These are phyloP conservation scores for Setomelanomma holmii DNA, from an alignment of 2,329 filamentous ascomycete species.

Conservation along the genomic window DNA sequence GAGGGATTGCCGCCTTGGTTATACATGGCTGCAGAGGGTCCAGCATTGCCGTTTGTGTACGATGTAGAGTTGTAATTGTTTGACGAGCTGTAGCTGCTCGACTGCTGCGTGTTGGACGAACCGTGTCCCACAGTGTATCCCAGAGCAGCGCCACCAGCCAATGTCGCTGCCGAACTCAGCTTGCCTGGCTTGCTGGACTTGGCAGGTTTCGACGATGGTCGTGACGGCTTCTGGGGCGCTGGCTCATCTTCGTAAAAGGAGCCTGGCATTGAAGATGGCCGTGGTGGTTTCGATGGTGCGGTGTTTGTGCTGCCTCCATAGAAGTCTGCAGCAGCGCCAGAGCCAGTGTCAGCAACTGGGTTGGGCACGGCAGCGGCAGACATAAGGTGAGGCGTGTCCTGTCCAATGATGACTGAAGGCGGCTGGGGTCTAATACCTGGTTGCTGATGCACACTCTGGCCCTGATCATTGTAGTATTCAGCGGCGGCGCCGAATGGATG, in stretches of 20 bases:
- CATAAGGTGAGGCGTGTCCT: constrained; percentile 63
- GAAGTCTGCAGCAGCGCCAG: constrained; percentile 66
- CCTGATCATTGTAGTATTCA: constrained; percentile 69
- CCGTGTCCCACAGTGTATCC: constrained; percentile 49
- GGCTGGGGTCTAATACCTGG: constrained; percentile 64
- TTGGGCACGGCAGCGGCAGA: constrained; percentile 59
- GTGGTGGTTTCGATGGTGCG: constrained; percentile 43
- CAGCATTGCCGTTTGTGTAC: constrained; percentile 28
- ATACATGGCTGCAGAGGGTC: constrained; percentile 29
- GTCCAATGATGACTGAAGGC: constrained; percentile 61
- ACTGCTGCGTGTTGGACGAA: constrained; percentile 34
- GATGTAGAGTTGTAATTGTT: constrained; percentile 35
- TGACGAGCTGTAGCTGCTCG: constrained; percentile 30
- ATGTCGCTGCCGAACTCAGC: constrained; percentile 44
- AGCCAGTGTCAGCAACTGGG: constrained; percentile 66
- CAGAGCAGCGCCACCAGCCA: constrained; percentile 52
- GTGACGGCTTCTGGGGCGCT: constrained; percentile 42
- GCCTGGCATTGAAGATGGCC: constrained; percentile 45
- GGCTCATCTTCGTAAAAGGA: constrained; percentile 42
- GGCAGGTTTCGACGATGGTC: constrained; percentile 35
- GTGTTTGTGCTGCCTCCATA: constrained; percentile 48
- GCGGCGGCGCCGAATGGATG: constrained; percentile 61
- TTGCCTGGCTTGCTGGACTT: constrained; percentile 45
- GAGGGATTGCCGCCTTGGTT: constrained; percentile 36
- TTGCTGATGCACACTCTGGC: constrained; percentile 65